phyloP scores from a whole-genome alignment of 2,329 filamentous ascomycete genomes.

The Metarhizium album region DNA sequence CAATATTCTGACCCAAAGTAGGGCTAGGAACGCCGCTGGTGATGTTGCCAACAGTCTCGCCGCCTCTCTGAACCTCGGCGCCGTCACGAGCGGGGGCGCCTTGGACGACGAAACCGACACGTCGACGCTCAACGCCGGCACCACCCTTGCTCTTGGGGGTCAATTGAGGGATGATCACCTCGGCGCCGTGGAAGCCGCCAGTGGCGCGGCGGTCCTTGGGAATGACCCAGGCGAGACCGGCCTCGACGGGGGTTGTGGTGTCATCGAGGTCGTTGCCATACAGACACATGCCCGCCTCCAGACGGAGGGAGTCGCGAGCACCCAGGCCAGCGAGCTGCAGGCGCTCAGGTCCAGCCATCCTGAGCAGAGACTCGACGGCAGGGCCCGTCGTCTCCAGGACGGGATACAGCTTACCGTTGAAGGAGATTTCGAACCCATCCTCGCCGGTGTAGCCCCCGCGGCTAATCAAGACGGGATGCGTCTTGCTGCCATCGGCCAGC shows the following conservation, averaged over 20 bases:
- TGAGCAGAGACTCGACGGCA: slow-evolving; percentile 57
- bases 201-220: slow-evolving; percentile 58
- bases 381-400: slow-evolving; percentile 34
- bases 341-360: slow-evolving; percentile 45
- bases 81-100: slow-evolving; percentile 87
- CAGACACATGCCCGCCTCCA: slow-evolving; percentile 98
- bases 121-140: slow-evolving; percentile 55
- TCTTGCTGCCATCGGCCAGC: slow-evolving; percentile 38
- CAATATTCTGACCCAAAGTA: slow-evolving; percentile 78
- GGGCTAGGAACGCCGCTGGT: slow-evolving; percentile 90
- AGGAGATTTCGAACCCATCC: slow-evolving; percentile 94
- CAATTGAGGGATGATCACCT: slow-evolving; percentile 66
- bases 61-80: slow-evolving; percentile 60
- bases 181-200: slow-evolving; percentile 77
- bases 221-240: slow-evolving; percentile 63
- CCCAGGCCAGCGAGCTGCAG: slow-evolving; percentile 80
- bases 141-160: slow-evolving; percentile 64
- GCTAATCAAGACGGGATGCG: slow-evolving; percentile 51
- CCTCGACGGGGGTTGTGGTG: slow-evolving; percentile 49
- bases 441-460: slow-evolving; percentile 94
- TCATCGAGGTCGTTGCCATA: slow-evolving; percentile 97
- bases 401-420: slow-evolving; percentile 37
- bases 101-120: slow-evolving; percentile 72
- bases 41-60: slow-evolving; percentile 62
- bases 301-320: slow-evolving; percentile 79